Evolutionary conservation across 768 basidiomycete species (phyloP).

Genomic region (Dendrothele bispora): DNA sequence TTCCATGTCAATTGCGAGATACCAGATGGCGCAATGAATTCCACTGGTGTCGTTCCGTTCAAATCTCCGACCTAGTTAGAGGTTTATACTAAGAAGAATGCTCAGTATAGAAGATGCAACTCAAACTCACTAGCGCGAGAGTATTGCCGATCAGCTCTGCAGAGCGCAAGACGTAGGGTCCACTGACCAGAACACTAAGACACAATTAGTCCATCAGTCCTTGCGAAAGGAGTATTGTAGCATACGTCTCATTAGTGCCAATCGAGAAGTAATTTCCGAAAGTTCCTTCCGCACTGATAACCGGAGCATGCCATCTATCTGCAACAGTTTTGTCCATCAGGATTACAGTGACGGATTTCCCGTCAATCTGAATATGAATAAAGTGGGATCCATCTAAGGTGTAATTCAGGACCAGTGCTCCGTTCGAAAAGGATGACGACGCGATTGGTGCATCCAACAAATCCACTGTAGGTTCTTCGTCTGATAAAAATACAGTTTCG

Average conservation of each 20-base stretch:
- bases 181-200: conserved; percentile 45
- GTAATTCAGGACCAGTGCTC: conserved; percentile 40
- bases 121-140: conserved; percentile 32
- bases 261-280: conserved; percentile 46
- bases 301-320: conserved; percentile 48
- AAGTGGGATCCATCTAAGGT: conserved; percentile 32
- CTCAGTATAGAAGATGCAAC: neutral
- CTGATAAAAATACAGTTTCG: conserved; percentile 42
- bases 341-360: conserved; percentile 27
- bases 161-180: conserved; percentile 54
- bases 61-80: conserved; percentile 51
- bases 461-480: conserved; percentile 27
- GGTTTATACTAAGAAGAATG: too few species aligned
- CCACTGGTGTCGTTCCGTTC: conserved; percentile 46
- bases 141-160: conserved; percentile 40
- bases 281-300: conserved; percentile 32
- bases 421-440: conserved; percentile 30
- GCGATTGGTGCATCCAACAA: conserved; percentile 28
- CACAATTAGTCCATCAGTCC: neutral
- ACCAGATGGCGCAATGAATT: conserved; percentile 40
- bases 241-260: conserved; percentile 44
- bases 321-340: conserved; percentile 50
- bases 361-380: conserved; percentile 29
- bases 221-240: too few species aligned
- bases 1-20: conserved; percentile 44